Conservation (phyloP, 768 basidiomycete genomes). For the Wakefieldia striispora region DNA sequence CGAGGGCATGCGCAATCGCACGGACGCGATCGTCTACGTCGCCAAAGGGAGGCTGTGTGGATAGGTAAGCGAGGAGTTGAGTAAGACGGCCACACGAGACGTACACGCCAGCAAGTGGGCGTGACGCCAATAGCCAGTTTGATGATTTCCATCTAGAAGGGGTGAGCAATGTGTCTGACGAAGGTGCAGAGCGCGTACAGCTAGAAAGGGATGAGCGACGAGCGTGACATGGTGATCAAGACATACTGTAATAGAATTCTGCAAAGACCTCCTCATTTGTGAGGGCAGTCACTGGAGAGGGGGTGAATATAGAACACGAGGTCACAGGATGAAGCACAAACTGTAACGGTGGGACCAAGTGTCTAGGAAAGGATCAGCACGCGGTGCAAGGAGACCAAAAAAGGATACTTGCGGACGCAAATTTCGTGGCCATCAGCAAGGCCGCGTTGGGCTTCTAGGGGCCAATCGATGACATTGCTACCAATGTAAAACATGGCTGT, state of each 20-base stretch:
- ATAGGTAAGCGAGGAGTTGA: background rate
- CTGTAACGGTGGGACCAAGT: slow-evolving; percentile 44
- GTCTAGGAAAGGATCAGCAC: slow-evolving; percentile 12
- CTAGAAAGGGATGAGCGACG: slow-evolving; percentile 14
- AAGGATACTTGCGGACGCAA: slow-evolving; percentile 51
- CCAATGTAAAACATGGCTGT: slow-evolving; percentile 64
- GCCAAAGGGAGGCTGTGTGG: slow-evolving; percentile 55
- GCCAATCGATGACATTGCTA: slow-evolving; percentile 55
- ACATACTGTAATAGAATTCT: slow-evolving; percentile 72
- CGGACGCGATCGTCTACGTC: slow-evolving; percentile 78
- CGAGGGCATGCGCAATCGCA: slow-evolving; percentile 62
- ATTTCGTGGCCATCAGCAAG: slow-evolving; percentile 58
- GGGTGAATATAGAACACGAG: background rate
- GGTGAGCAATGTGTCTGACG: background rate
- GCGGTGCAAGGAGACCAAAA: background rate
- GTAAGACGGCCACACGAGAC: slow-evolving; percentile 7
- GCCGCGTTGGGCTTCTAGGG: slow-evolving; percentile 53
- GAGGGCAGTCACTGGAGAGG: slow-evolving; percentile 50
- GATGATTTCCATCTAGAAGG: slow-evolving; percentile 45
- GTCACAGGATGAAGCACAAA: slow-evolving; percentile 22
- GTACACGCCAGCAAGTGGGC: slow-evolving; percentile 59
- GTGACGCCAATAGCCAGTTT: slow-evolving; percentile 56
- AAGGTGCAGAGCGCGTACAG: slow-evolving; percentile 15
- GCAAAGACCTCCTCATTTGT: slow-evolving; percentile 68
- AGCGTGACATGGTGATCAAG: background rate